Base-by-base conservation (phyloP, 805 yeast genomes). In the Hemisphaericaspora nanyangensis region DNA sequence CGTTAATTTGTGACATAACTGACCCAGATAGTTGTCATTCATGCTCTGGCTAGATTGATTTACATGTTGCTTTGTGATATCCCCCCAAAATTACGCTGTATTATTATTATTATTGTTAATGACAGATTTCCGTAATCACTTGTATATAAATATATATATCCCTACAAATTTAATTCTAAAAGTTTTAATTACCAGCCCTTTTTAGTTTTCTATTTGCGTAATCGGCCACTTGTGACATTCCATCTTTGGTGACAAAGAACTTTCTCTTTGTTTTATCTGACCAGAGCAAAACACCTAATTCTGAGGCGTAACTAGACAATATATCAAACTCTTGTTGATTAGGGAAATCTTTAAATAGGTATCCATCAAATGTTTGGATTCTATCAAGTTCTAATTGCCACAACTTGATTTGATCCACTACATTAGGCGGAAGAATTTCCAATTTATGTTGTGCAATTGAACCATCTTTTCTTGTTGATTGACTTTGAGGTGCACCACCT, bases 331-430 rank as follows among this genome's bases (percentile, higher is more conserved):
- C 98, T 44, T 78, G 76, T 38, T 76, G 83, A 43, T 72, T 82
- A 17, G 82, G 70, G 58, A 93, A 93, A 51, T 91, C 96, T 41
- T 87, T 82, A 64, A 86, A 93, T 33, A 93, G 61, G 43, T 82
- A 89, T 0, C 99, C 99, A 20, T 82, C 87, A 36, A 79, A 85
- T 1, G 93, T 77, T 49, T 85, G 81, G 47, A 93, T 86, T 62
- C 99, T 77, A 59, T 93, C 98, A 65, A 90, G 63, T 58, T 93
- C 99, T 44, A 93, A 69, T 65, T 93, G 98, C 99, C 99, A 93
- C 38, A 93, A 70, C 56, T 81, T 82, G 50, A 93, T 86, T 59
- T 93, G 99, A 61, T 93, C 99, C 1, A 87, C 85, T n/a, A 93
- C 95, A 0, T 96, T 93, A 0, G 98, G 96, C 3, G 98, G 98